phyloP scores from a whole-genome alignment of 345 rosid species.

The Dipteronia sinensis region DNA sequence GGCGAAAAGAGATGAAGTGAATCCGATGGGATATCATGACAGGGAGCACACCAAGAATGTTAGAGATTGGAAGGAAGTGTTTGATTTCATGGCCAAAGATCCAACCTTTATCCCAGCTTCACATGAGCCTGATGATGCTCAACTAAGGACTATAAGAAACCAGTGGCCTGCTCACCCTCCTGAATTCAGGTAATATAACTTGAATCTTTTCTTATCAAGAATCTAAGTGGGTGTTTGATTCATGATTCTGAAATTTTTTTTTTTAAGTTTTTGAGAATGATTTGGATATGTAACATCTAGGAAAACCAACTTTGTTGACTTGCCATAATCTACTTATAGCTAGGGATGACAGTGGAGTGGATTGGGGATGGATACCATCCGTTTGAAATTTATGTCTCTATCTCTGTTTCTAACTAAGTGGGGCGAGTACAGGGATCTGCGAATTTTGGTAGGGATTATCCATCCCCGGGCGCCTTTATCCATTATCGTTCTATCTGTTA shows the following conservation, averaged over 20 bases:
- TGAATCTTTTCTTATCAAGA: neutral
- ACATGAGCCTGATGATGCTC: constrained; percentile 45
- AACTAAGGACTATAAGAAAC: constrained; percentile 49
- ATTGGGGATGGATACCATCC: too few species aligned
- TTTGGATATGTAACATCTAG: neutral
- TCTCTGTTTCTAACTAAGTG: too few species aligned
- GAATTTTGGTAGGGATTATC: too few species aligned
- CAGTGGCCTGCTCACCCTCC: constrained; percentile 77
- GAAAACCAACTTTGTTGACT: too few species aligned
- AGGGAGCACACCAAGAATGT: constrained; percentile 88
- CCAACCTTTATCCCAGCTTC: constrained; percentile 67
- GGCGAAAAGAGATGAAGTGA: constrained; percentile 65
- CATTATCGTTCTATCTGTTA: too few species aligned
- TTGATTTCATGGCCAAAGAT: constrained; percentile 63
- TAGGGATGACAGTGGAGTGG: too few species aligned
- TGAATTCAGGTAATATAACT: constrained; percentile 54
- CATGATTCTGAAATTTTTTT: too few species aligned
- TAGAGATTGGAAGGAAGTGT: constrained; percentile 91
- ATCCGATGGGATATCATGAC: constrained; percentile 75
- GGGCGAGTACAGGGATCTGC: too few species aligned
- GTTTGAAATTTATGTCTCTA: too few species aligned
- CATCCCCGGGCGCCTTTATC: too few species aligned
- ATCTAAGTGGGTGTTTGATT: too few species aligned
- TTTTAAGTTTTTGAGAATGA: neutral
- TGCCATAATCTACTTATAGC: too few species aligned